These are phyloP conservation scores for Tetradesmus lagerheimii DNA, from an alignment of 139 green algal genomes.

Conservation along the genomic window DNA sequence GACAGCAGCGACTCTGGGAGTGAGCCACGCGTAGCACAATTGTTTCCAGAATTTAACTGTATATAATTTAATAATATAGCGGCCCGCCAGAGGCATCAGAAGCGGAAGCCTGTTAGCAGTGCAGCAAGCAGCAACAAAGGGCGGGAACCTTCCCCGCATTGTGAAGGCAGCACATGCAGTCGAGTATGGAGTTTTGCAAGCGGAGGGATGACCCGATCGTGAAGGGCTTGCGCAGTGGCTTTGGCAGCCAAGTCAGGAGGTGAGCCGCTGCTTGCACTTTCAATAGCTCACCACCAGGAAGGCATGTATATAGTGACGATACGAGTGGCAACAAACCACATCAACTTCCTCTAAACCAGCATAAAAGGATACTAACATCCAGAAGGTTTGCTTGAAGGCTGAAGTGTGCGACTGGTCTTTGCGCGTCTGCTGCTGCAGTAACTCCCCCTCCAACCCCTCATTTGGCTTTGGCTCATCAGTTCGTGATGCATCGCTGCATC, in stretches of 20 bases:
- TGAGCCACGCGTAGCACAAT: background rate
- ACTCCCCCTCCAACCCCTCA: slow-evolving; percentile 15
- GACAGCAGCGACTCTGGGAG: background rate
- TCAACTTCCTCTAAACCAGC: no score
- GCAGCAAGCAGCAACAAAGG: background rate
- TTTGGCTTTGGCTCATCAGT: slow-evolving; percentile 36
- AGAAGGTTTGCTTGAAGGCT: no score
- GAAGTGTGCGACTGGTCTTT: background rate
- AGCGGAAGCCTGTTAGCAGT: background rate
- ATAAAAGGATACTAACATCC: no score
- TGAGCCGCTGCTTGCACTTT: background rate
- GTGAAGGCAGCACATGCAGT: background rate
- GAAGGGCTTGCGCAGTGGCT: slow-evolving; percentile 17
- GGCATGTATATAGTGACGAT: background rate
- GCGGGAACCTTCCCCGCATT: background rate
- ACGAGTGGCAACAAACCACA: background rate
- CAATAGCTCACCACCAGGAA: background rate
- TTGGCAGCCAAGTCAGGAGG: slow-evolving; percentile 39
- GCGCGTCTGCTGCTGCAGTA: background rate
- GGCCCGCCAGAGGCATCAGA: background rate
- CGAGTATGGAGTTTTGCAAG: background rate
- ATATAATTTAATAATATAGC: no score
- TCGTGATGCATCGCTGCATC: slow-evolving; percentile 30
- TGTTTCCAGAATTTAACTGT: no score
- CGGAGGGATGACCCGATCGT: background rate